These are phyloP conservation scores for Rhazya stricta DNA, from an alignment of 257 asterid species.

Conservation along the genomic window DNA sequence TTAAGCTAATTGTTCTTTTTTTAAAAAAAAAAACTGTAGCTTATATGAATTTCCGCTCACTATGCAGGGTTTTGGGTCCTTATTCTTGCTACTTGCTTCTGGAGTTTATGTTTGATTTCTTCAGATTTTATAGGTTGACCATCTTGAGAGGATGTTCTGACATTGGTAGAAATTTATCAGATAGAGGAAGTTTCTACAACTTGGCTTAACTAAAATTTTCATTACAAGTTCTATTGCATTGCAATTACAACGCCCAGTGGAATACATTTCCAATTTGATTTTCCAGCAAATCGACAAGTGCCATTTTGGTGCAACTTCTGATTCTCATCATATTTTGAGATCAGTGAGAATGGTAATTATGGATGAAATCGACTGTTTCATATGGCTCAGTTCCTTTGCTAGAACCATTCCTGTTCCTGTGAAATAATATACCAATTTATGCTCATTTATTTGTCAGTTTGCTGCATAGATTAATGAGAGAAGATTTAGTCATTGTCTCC, in stretches of 20 bases:
- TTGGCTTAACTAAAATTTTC: neutral
- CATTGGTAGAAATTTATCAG: neutral
- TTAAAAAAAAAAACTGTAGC: constrained; percentile 12
- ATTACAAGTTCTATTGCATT: neutral
- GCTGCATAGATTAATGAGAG: neutral
- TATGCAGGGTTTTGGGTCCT: constrained; percentile 90
- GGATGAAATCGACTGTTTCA: no score
- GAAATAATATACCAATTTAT: neutral
- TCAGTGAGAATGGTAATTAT: no score
- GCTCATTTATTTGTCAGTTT: neutral
- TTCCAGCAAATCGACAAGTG: neutral
- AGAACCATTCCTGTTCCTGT: neutral
- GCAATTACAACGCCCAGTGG: neutral
- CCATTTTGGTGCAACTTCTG: neutral
- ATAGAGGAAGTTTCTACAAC: neutral
- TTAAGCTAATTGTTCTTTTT: neutral
- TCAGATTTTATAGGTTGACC: neutral
- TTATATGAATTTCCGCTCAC: constrained; percentile 8
- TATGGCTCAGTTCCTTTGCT: neutral
- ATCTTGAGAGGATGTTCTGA: neutral
- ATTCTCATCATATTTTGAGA: neutral
- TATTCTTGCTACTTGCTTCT: constrained; percentile 86
- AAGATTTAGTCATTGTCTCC: neutral
- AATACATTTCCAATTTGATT: neutral
- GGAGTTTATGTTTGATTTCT: constrained; percentile 83